These are phyloP conservation scores for Acarospora socialis DNA, from an alignment of 2,329 filamentous ascomycete genomes.

Conservation along the genomic window DNA sequence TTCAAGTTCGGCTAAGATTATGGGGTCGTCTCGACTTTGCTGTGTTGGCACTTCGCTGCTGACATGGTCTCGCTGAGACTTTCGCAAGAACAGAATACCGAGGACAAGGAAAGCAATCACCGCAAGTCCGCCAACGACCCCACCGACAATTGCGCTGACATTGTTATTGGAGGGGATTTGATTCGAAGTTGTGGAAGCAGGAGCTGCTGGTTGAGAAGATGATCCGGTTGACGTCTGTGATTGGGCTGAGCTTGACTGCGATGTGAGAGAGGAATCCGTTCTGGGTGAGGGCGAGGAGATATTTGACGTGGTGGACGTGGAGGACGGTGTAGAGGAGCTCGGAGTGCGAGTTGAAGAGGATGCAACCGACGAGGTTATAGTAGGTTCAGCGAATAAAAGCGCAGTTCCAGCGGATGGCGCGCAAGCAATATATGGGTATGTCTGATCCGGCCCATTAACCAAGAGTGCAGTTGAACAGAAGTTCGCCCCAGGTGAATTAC, in stretches of 20 bases:
- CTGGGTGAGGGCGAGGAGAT: constrained; percentile 3
- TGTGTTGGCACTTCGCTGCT: too few relatives aligned
- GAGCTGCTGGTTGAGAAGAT: not conserved
- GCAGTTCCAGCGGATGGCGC: constrained; percentile 11
- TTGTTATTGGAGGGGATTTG: constrained; percentile 1
- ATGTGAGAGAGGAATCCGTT: not conserved
- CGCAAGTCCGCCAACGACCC: constrained; percentile 8
- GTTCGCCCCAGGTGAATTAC: constrained; percentile 8
- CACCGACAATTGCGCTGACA: constrained; percentile 4
- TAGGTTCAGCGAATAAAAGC: constrained; percentile 4
- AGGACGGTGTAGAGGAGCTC: constrained; percentile 1
- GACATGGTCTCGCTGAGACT: not conserved
- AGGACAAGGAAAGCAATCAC: constrained; percentile 5
- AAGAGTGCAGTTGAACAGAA: constrained; percentile 25
- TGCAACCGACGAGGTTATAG: not conserved
- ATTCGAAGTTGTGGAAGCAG: constrained; percentile 1
- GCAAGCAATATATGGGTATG: constrained; percentile 26
- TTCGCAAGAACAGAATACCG: constrained; percentile 1
- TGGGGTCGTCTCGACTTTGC: too few relatives aligned
- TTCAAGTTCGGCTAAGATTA: too few relatives aligned
- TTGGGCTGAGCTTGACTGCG: too few relatives aligned
- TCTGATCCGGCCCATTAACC: constrained; percentile 20
- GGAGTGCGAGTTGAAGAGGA: not conserved
- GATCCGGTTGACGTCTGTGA: too few relatives aligned
- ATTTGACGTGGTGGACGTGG: too few relatives aligned